These are phyloP conservation scores for Cercospora canescens DNA, from an alignment of 2,329 filamentous ascomycete species.

Conservation along the genomic window DNA sequence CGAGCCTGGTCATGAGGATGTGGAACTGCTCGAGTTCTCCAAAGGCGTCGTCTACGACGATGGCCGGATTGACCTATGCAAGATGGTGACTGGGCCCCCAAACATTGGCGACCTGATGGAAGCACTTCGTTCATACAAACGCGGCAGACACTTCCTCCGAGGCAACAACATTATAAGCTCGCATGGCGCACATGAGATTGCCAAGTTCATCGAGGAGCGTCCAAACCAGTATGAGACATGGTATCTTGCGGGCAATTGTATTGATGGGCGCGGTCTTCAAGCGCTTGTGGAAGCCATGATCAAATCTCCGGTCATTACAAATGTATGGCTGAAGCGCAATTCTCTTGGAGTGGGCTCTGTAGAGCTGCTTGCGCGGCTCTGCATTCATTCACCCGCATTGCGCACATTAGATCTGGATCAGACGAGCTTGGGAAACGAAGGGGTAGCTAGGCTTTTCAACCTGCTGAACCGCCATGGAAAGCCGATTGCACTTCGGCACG, in stretches of 20 bases:
- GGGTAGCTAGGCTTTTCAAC: conserved; percentile 48
- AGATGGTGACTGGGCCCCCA: conserved; percentile 55
- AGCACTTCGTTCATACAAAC: conserved; percentile 49
- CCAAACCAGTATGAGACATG: conserved; percentile 55
- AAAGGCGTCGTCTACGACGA: conserved; percentile 53
- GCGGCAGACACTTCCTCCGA: conserved; percentile 54
- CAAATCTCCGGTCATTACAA: conserved; percentile 47
- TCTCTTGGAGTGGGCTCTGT: conserved; percentile 47
- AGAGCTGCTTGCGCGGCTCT: conserved; percentile 46
- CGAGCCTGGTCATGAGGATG: conserved; percentile 38
- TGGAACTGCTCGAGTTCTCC: conserved; percentile 39
- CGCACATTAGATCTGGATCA: conserved; percentile 57
- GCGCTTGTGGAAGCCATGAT: conserved; percentile 49
- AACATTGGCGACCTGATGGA: conserved; percentile 54
- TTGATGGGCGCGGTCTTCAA: conserved; percentile 46
- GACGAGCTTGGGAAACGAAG: conserved; percentile 52
- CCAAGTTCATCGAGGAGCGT: conserved; percentile 47
- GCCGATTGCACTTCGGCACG: conserved; percentile 30
- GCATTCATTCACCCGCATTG: conserved; percentile 46
- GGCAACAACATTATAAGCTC: conserved; percentile 58
- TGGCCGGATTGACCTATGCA: conserved; percentile 56
- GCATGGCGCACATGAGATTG: conserved; percentile 48
- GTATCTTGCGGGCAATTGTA: conserved; percentile 58
- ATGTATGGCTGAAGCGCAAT: conserved; percentile 58
- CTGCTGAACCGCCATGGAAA: conserved; percentile 21